Evolutionary conservation across 768 basidiomycete genomes (phyloP).

Genomic region (Cystofilobasidium ferigula): DNA sequence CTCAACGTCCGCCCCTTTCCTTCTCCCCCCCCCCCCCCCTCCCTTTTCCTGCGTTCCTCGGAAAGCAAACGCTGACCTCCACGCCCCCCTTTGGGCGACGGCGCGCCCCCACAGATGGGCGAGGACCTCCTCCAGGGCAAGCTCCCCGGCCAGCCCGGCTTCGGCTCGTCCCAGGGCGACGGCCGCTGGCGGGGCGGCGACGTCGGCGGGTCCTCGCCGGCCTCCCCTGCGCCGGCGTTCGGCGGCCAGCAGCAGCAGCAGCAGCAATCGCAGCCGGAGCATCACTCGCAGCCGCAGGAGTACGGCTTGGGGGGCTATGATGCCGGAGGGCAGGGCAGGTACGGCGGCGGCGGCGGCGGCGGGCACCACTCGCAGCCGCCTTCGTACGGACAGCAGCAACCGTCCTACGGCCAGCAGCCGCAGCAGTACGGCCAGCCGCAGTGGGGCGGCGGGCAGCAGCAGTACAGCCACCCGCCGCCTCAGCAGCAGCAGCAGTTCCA

Average conservation of each 20-base stretch:
- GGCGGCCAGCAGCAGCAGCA: conserved; percentile 7
- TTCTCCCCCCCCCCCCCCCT: background rate
- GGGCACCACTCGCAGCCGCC: background rate
- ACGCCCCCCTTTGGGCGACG: too few relatives aligned
- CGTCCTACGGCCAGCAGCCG: conserved; percentile 1
- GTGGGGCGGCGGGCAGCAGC: background rate
- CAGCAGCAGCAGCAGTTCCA: background rate
- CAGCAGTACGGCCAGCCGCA: conserved; percentile 2
- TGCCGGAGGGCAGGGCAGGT: too few relatives aligned
- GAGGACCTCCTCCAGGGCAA: conserved; percentile 21
- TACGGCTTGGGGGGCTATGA: too few relatives aligned
- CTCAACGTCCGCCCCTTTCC: conserved; percentile 11
- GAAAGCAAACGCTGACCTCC: too few relatives aligned
- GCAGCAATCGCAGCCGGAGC: background rate
- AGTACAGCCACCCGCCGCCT: background rate
- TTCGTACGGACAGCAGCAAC: background rate
- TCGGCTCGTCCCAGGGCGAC: conserved; percentile 7
- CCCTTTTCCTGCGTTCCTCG: background rate
- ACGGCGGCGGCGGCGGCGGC: too few relatives aligned
- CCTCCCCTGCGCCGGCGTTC: background rate
- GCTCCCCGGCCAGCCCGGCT: conserved; percentile 19
- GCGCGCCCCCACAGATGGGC: conserved; percentile 18
- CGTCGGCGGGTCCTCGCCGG: background rate
- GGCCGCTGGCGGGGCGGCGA: conserved; percentile 11
- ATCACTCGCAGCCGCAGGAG: background rate